phyloP scores from a whole-genome alignment of 1,284 basidiomycete genomes.

The Rugiboletus extremiorientalis region DNA sequence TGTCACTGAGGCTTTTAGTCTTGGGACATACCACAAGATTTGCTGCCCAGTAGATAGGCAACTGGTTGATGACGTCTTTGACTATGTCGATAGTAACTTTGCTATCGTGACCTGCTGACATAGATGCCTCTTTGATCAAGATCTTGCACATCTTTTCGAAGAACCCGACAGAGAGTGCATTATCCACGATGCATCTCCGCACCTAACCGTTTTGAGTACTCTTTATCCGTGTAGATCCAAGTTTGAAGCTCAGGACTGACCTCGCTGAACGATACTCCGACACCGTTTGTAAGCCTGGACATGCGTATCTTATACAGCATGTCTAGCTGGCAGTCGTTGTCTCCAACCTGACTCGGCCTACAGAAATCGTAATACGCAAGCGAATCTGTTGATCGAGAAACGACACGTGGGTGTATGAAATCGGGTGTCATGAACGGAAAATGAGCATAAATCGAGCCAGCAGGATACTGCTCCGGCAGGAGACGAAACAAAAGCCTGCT shows the following conservation, averaged over 20 bases:
- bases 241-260: conserved; percentile 11
- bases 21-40: conserved; percentile 52
- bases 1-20: background rate
- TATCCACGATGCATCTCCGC: conserved; percentile 9
- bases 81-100: conserved; percentile 67
- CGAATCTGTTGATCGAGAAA: conserved; percentile 6
- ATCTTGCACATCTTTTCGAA: conserved; percentile 11
- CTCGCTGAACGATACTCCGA: conserved; percentile 5
- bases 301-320: conserved; percentile 21
- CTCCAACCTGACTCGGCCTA: conserved; percentile 7
- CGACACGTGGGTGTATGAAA: conserved; percentile 26
- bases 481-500: conserved; percentile 71
- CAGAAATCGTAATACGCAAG: conserved; percentile 26
- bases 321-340: background rate
- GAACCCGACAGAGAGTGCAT: conserved; percentile 6
- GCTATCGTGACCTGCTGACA: conserved; percentile 34
- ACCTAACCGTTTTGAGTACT: conserved; percentile 9
- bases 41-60: conserved; percentile 66
- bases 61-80: conserved; percentile 66
- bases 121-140: conserved; percentile 18
- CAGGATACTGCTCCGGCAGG: conserved; percentile 66
- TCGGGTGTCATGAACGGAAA: conserved; percentile 63
- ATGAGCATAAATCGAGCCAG: conserved; percentile 57
- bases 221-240: background rate
- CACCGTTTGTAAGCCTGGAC: conserved; percentile 17